Evolutionary conservation across 1,284 basidiomycete genomes (phyloP).

Genomic region (Trichosporon inkin): DNA sequence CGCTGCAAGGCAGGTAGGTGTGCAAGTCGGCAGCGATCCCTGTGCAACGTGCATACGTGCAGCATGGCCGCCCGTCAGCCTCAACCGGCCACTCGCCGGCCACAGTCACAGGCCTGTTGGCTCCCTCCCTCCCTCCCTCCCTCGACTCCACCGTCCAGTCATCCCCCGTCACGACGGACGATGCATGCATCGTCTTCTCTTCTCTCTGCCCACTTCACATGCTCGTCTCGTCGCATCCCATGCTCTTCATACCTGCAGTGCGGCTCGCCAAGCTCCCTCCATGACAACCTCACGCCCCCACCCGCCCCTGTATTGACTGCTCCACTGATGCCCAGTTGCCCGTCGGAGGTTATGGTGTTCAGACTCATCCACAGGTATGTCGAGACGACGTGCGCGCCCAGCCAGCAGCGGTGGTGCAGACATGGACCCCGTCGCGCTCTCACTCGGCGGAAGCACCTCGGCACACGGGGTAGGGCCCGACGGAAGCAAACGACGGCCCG

Average conservation of each 20-base stretch:
- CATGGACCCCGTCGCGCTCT: no score
- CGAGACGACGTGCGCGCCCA: not conserved
- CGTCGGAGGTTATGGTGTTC: not conserved
- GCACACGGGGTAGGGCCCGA: no score
- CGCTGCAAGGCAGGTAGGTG: no score
- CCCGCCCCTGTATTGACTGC: not conserved
- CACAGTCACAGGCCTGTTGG: not conserved
- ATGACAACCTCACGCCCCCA: not conserved
- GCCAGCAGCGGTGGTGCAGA: no score
- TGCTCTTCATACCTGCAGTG: not conserved
- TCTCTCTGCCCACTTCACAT: constrained; percentile 3
- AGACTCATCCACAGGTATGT: constrained; percentile 4
- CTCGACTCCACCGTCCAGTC: constrained; percentile 3
- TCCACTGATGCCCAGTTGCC: not conserved
- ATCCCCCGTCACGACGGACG: not conserved
- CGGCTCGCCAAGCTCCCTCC: not conserved
- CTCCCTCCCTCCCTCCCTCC: not conserved
- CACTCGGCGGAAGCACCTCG: no score
- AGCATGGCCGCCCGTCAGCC: no score
- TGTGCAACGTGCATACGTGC: no score
- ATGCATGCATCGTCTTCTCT: constrained; percentile 1
- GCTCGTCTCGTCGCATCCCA: not conserved
- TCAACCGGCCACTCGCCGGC: no score
- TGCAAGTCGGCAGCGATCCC: no score
- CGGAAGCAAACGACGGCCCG: no score